Base-by-base conservation (phyloP, 2,329 filamentous ascomycete genomes). In the Nannizziopsis barbatae region DNA sequence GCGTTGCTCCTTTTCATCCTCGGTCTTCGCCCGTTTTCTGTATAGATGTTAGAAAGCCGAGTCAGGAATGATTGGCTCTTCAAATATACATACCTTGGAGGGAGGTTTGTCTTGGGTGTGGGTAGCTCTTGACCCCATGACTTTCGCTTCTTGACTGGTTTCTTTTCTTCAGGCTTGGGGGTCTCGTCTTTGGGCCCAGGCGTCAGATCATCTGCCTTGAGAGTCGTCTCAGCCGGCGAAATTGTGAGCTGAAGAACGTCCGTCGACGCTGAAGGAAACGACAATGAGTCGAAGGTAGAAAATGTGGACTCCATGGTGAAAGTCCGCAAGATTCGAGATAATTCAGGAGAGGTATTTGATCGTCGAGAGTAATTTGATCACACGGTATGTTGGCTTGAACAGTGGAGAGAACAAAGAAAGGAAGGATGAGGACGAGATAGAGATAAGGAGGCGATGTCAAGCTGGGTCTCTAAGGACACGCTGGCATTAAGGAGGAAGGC, bases 111-210 rank as follows among this genome's bases (percentile, higher is more conserved):
- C 77, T 95, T 96, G 38, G 92, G 92, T 63, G 93, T 86, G 14
- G 92, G 92, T 36, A 96, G 80, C 65, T 94, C 86, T 69, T 98
- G 92, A 43, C 92, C 92, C 92, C 92, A 98, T 42, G 92, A 96
- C 72, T 96, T 98, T 61, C 92, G 77, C 79, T 95, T 95, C 79
- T 95, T 95, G 32, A 76, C 71, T 1, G 77, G 75, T 72, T 86
- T 92, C 75, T 85, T 86, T 52, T 69, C 66, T 41, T 82, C 77
- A 0, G 65, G 38, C 52, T 57, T 62, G 33, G 35, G 55, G 30
- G 56, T 52, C 20, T 57, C 50, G 7, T 45, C 47, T 50, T 59
- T 60, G 2, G 55, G 50, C 15, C 60, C 57, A 1, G 61, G 54
- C 2, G 57, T 50, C 22, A 50, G 10, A n/a, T 50, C 46, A 8